Evolutionary conservation across 2,329 filamentous ascomycete genomes (phyloP).

Genomic region (Trichophyton mentagrophytes): DNA sequence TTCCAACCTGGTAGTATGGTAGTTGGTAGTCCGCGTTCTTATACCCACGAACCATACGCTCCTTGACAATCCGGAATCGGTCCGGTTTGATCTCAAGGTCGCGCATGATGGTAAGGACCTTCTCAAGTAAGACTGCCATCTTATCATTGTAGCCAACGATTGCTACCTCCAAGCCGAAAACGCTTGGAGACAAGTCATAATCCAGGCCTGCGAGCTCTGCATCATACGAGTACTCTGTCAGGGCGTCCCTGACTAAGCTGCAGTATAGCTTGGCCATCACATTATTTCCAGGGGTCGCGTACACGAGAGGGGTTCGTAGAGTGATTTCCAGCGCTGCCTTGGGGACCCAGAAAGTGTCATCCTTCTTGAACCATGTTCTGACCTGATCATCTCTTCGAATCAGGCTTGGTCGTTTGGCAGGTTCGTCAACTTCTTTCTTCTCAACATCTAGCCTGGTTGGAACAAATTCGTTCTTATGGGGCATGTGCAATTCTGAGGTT

Average conservation of each 20-base stretch:
- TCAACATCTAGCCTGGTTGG: conserved; percentile 87
- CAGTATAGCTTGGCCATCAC: conserved; percentile 71
- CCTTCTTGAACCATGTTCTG: conserved; percentile 94
- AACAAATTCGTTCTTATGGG: conserved; percentile 90
- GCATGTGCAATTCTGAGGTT: conserved; percentile 63
- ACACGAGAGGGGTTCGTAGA: conserved; percentile 65
- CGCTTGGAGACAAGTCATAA: conserved; percentile 63
- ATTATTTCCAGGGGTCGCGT: conserved; percentile 61
- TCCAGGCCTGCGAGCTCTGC: conserved; percentile 82
- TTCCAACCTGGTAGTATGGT: conserved; percentile 76
- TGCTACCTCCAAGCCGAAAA: conserved; percentile 61
- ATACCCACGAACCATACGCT: conserved; percentile 61
- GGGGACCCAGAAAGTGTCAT: conserved; percentile 96
- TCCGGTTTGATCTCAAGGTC: conserved; percentile 76
- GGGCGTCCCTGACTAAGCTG: conserved; percentile 72
- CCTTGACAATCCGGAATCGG: conserved; percentile 82
- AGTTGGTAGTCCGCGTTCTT: conserved; percentile 81
- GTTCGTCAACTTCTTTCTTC: conserved; percentile 74
- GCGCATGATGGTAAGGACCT: conserved; percentile 71
- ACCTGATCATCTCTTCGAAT: conserved; percentile 72
- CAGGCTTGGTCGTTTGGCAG: conserved; percentile 60
- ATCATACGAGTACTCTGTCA: conserved; percentile 91
- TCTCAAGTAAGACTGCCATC: conserved; percentile 76
- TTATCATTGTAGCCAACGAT: conserved; percentile 95
- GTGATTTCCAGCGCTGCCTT: conserved; percentile 79